Conservation (phyloP, 805 yeast genomes). For the Saturnispora gosingensis region DNA sequence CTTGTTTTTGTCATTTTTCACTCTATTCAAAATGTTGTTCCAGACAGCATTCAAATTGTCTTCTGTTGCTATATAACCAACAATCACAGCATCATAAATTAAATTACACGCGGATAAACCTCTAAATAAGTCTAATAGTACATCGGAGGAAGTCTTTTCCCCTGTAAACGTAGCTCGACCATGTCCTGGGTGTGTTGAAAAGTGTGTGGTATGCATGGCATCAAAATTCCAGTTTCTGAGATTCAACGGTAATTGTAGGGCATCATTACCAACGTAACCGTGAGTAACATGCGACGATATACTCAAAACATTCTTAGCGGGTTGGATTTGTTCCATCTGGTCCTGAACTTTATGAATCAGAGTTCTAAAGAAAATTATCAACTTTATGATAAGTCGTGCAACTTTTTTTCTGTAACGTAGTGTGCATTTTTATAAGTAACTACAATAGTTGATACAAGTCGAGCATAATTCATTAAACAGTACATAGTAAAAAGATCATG, state of each 20-base stretch:
- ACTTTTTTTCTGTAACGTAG: neutral
- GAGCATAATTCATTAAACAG: neutral
- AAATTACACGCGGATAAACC: conserved; percentile 47
- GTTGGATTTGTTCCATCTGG: neutral
- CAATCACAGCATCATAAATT: conserved; percentile 54
- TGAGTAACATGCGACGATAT: conserved; percentile 90
- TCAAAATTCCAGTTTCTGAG: conserved; percentile 89
- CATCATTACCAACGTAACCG: conserved; percentile 91
- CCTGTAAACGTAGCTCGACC: conserved; percentile 50
- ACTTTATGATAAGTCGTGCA: neutral
- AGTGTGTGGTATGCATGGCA: conserved; percentile 76
- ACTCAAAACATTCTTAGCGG: conserved; percentile 33
- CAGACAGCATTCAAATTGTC: conserved; percentile 43
- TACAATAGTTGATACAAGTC: neutral
- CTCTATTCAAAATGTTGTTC: conserved; percentile 19
- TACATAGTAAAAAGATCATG: neutral
- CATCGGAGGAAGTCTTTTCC: conserved; percentile 34
- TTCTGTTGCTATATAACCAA: conserved; percentile 72
- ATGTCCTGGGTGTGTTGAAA: conserved; percentile 90
- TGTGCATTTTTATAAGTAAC: neutral
- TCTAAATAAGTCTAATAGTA: conserved; percentile 38
- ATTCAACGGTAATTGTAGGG: conserved; percentile 86
- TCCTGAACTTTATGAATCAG: neutral
- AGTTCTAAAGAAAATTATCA: no score
- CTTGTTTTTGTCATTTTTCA: conserved; percentile 7